These are phyloP conservation scores for Trichoderma arundinaceum DNA, from an alignment of 2,329 filamentous ascomycete species.

Conservation along the genomic window DNA sequence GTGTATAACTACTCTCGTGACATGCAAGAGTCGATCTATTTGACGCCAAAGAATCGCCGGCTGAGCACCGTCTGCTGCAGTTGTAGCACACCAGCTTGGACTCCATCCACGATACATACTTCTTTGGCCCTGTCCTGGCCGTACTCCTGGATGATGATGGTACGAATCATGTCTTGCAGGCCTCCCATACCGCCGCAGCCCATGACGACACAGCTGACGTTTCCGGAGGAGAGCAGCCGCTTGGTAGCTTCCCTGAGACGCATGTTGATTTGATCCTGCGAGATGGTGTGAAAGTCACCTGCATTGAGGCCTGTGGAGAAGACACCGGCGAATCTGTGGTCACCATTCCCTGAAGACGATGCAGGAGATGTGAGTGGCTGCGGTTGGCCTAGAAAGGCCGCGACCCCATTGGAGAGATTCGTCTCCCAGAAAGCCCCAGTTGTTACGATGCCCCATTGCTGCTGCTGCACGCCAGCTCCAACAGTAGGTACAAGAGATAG, in stretches of 20 bases:
- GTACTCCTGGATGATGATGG: conserved; percentile 65
- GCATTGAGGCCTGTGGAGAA: conserved; percentile 82
- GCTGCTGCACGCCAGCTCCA: conserved; percentile 30
- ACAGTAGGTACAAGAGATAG: conserved; percentile 54
- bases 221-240: conserved; percentile 62
- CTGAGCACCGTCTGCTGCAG: conserved; percentile 61
- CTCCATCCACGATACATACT: conserved; percentile 75
- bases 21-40: conserved; percentile 4
- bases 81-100: conserved; percentile 70
- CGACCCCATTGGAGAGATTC: conserved; percentile 71
- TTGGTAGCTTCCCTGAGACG: conserved; percentile 74
- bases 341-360: neutral
- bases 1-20: neutral
- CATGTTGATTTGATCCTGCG: conserved; percentile 65
- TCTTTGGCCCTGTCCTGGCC: conserved; percentile 30
- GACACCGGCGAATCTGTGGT: conserved; percentile 73
- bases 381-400: conserved; percentile 62
- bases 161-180: conserved; percentile 75
- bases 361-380: neutral
- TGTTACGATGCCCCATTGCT: conserved; percentile 80
- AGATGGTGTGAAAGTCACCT: conserved; percentile 75
- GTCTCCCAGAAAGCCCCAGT: conserved; percentile 85
- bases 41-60: conserved; percentile 46
- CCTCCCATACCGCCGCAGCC: conserved; percentile 93
- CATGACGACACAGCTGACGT: conserved; percentile 74